Conservation (phyloP, 345 rosid genomes). For the Boechera divaricarpa region DNA sequence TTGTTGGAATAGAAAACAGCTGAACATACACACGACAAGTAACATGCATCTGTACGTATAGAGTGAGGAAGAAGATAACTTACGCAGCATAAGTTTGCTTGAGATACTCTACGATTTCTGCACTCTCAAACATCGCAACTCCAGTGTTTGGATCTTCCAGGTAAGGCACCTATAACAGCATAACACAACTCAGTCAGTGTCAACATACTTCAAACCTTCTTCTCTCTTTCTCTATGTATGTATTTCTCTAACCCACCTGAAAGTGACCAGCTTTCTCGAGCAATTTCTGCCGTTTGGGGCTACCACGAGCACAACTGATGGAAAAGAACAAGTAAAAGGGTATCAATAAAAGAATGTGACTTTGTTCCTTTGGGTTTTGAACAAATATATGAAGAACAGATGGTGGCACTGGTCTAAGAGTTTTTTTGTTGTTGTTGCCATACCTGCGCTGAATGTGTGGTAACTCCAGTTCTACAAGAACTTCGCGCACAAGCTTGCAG, state of each 20-base stretch:
- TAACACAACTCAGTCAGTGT: slow-evolving; percentile 9
- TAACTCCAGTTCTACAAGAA: slow-evolving; percentile 80
- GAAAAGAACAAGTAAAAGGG: slow-evolving; percentile 9
- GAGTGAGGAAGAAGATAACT: slow-evolving; percentile 28
- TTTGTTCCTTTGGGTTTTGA: background rate
- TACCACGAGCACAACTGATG: slow-evolving; percentile 85
- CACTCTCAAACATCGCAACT: slow-evolving; percentile 90
- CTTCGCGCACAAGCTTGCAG: slow-evolving; percentile 85
- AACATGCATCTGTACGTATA: slow-evolving; percentile 6
- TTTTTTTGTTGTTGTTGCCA: background rate
- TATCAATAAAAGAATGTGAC: background rate
- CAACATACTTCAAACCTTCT: background rate
- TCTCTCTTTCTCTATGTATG: background rate
- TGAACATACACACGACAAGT: slow-evolving; percentile 13
- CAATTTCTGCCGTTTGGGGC: slow-evolving; percentile 74
- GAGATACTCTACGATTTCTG: slow-evolving; percentile 81
- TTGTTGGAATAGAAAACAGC: slow-evolving; percentile 14
- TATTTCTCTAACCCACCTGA: slow-evolving; percentile 61
- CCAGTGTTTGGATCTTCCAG: slow-evolving; percentile 95
- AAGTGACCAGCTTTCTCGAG: slow-evolving; percentile 68
- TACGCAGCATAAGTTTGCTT: slow-evolving; percentile 74
- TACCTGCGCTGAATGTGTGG: slow-evolving; percentile 82
- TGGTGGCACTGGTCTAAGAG: background rate
- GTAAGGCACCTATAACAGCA: slow-evolving; percentile 66
- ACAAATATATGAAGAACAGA: background rate